Conservation (phyloP, 495 filamentous ascomycete species). For the Tuber borchii region DNA sequence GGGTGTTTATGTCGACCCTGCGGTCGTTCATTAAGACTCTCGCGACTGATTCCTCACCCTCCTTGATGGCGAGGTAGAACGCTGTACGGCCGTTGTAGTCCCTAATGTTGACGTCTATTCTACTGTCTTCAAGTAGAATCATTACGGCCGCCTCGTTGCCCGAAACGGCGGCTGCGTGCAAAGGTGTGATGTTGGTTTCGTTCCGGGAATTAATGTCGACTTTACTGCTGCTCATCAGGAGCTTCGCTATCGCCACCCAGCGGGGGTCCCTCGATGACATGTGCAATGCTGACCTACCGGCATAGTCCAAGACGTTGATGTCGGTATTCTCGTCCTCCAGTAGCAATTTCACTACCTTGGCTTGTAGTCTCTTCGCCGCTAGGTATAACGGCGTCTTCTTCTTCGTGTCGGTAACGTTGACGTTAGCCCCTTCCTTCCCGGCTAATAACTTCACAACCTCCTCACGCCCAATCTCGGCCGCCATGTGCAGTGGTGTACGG, state of each 20-base stretch:
- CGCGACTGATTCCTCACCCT: not conserved
- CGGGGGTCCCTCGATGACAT: slow-evolving; percentile 14
- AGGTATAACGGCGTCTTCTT: slow-evolving; percentile 20
- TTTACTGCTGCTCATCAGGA: not conserved
- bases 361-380: slow-evolving; percentile 24
- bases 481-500: slow-evolving; percentile 25
- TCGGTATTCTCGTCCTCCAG: slow-evolving; percentile 15
- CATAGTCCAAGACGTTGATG: slow-evolving; percentile 14
- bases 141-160: not conserved
- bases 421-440: slow-evolving; percentile 18
- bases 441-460: slow-evolving; percentile 19
- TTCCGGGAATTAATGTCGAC: not conserved
- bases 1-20: not conserved
- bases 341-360: slow-evolving; percentile 12
- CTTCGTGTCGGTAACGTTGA: slow-evolving; percentile 24
- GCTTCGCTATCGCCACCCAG: not conserved
- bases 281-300: slow-evolving; percentile 23
- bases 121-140: not conserved
- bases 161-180: not conserved
- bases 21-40: not conserved
- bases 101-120: not conserved
- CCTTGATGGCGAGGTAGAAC: not conserved
- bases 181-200: not conserved
- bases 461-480: slow-evolving; percentile 16
- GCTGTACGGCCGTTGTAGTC: not conserved